A percentile compares a stretch with the other conserved stretches of the same genome.
Conservation (phyloP, 2,329 filamentous ascomycete species). For the Verticillium dahliae region DNA sequence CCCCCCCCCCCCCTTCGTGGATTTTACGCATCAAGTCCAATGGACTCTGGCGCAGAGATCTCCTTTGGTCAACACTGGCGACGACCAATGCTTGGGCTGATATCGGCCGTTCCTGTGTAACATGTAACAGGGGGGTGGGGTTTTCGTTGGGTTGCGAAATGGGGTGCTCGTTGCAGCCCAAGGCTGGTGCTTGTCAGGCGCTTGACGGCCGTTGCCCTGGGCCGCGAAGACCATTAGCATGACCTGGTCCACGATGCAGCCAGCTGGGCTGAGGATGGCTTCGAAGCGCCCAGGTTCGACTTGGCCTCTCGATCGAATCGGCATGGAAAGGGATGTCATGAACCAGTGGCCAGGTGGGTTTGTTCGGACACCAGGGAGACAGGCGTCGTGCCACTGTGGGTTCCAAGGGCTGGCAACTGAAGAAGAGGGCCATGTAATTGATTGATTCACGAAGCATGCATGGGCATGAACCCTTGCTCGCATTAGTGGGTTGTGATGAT, state of each 20-base stretch:
- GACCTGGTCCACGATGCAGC: neutral
- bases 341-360: neutral
- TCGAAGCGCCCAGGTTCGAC: neutral
- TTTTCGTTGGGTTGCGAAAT: neutral
- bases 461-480: neutral
- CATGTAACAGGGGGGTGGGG: neutral
- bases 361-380: neutral
- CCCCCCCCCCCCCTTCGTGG: neutral
- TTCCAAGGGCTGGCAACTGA: neutral
- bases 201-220: neutral
- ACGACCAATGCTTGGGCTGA: neutral
- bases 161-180: neutral
- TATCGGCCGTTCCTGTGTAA: neutral
- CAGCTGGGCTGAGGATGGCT: neutral
- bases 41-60: too few relatives aligned
- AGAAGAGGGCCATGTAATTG: neutral
- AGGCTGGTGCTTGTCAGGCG: slow-evolving; percentile 1
- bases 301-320: neutral
- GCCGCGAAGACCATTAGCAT: neutral
- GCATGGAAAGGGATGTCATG: neutral
- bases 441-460: neutral
- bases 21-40: too few relatives aligned
- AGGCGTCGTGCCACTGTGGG: neutral
- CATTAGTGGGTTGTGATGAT: neutral
- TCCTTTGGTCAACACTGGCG: too few relatives aligned